Conservation (phyloP, 441 rosid species). For the Hura crepitans region DNA sequence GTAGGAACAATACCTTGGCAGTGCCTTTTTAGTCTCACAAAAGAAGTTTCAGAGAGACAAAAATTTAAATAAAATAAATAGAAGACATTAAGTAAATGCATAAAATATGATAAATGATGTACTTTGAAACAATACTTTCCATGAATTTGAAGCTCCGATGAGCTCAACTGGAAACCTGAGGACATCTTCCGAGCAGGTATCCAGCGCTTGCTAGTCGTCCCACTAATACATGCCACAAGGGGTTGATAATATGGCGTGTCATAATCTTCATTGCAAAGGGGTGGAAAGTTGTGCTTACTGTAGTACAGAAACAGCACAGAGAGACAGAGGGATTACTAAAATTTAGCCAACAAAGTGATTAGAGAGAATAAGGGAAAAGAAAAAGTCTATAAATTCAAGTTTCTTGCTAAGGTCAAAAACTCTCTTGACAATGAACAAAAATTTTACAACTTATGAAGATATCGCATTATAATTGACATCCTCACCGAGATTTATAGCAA, state of each 20-base stretch:
- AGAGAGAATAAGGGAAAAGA: not conserved
- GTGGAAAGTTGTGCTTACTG: slow-evolving; percentile 50
- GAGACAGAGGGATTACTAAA: slow-evolving; percentile 8
- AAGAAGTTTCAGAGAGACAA: not conserved
- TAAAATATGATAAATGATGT: slow-evolving; percentile 4
- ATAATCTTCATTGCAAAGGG: slow-evolving; percentile 63
- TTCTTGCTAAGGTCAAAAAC: not conserved
- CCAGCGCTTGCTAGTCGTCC: slow-evolving; percentile 79
- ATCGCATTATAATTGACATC: slow-evolving; percentile 17
- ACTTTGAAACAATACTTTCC: slow-evolving; percentile 58
- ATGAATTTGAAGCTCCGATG: slow-evolving; percentile 62
- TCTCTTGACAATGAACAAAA: not conserved
- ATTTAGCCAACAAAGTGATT: slow-evolving; percentile 1
- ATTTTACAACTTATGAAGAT: slow-evolving; percentile 6
- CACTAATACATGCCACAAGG: slow-evolving; percentile 73
- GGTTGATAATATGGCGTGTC: slow-evolving; percentile 78
- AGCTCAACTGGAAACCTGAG: slow-evolving; percentile 46
- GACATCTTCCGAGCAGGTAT: slow-evolving; percentile 79
- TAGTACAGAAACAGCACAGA: slow-evolving; percentile 23
- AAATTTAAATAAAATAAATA: not conserved
- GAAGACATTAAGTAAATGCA: slow-evolving; percentile 4
- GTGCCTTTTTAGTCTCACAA: not conserved
- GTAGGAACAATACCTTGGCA: not conserved
- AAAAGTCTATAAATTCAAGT: not conserved
- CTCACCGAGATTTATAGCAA: slow-evolving; percentile 74